Percentiles rank a stretch among this genome's conserved stretches.
These are phyloP conservation scores for Claviceps africana DNA, from an alignment of 2,329 filamentous ascomycete species.

Conservation along the genomic window DNA sequence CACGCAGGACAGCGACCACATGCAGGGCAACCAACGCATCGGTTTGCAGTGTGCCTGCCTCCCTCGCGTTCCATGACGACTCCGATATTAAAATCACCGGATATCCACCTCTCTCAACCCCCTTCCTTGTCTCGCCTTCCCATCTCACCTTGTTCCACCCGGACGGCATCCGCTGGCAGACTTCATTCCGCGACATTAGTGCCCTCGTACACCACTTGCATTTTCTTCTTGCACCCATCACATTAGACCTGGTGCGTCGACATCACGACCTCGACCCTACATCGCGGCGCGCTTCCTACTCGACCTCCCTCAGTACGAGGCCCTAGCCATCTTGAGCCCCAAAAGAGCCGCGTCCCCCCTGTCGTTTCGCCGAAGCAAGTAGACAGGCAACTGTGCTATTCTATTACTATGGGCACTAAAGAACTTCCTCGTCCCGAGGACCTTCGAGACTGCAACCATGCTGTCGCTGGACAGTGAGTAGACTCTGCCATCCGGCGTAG, in stretches of 20 bases:
- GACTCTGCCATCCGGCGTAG: no score
- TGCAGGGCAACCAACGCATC: no score
- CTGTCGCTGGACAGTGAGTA: constrained; percentile 74
- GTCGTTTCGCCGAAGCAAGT: background rate
- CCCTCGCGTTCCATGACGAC: background rate
- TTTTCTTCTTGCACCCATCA: background rate
- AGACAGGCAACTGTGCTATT: background rate
- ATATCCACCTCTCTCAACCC: background rate
- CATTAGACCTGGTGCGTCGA: background rate
- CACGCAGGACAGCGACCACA: no score
- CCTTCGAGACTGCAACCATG: constrained; percentile 56
- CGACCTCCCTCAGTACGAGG: background rate
- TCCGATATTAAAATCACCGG: background rate
- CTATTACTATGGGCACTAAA: constrained; percentile 16
- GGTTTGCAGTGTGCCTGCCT: background rate
- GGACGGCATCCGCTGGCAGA: background rate
- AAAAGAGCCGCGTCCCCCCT: background rate
- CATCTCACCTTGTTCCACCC: background rate
- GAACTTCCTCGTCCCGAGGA: constrained; percentile 43
- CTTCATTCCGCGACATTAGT: background rate
- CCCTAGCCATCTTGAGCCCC: background rate
- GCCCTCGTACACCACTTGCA: background rate
- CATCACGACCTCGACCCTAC: background rate
- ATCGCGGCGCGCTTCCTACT: background rate
- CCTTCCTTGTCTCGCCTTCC: no score